Evolutionary conservation across 2,329 filamentous ascomycete species (phyloP).

Genomic region (Botrytis aclada): DNA sequence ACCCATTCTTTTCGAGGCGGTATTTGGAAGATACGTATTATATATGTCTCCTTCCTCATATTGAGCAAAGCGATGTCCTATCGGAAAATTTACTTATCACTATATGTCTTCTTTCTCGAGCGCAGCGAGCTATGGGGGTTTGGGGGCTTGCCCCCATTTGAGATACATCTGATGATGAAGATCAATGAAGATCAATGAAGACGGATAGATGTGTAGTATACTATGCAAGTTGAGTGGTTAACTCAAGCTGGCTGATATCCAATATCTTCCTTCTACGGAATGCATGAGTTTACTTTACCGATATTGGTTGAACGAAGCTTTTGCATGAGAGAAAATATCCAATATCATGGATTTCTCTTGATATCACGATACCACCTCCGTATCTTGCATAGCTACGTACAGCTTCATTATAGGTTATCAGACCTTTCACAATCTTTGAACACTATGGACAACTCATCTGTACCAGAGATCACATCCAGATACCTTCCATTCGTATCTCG

Average conservation of each 20-base stretch:
- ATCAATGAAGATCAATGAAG: not conserved
- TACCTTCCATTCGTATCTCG: not conserved
- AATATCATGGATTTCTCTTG: not conserved
- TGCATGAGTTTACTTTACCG: not conserved
- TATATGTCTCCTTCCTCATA: not conserved
- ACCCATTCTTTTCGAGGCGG: not conserved
- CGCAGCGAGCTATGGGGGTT: conserved; percentile 1
- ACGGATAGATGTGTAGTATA: not conserved
- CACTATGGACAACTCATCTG: not conserved
- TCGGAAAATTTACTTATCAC: not conserved
- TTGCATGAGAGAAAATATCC: not conserved
- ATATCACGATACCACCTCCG: not conserved
- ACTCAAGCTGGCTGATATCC: not conserved
- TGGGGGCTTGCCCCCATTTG: not conserved
- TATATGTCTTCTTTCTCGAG: not conserved
- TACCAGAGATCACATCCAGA: not conserved
- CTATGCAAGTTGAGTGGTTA: not conserved
- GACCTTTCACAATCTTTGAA: not conserved
- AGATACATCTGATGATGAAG: not conserved
- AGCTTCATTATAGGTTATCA: not conserved
- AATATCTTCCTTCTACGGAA: not conserved
- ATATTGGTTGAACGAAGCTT: not conserved
- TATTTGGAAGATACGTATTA: not conserved
- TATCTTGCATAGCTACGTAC: conserved; percentile 6
- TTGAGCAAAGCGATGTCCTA: not conserved